Evolutionary conservation across 2,329 filamentous ascomycete genomes (phyloP), one percentile per base, ranked within the genome.

Genomic region (Lecanicillium sp.): DNA sequence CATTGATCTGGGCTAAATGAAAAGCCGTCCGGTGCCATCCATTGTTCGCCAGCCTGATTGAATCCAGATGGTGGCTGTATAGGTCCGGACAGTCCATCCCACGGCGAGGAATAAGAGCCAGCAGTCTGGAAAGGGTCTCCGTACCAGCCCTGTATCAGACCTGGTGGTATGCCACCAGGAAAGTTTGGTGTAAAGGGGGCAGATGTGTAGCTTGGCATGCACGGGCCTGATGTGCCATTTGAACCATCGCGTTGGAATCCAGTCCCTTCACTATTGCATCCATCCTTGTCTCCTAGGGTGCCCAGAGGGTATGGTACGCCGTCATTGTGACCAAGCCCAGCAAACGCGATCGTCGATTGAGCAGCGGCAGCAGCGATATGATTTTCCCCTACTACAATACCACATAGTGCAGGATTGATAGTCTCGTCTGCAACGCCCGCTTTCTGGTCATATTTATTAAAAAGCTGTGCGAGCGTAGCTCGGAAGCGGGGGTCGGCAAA

Each of bases 381-480:
- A n/a, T 17, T 26, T 4, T 27, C 44, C 35, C 27, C 37, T n/a
- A 26, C 17, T 19, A 15, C 8, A 10, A 27, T 32, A 15, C 11
- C 26, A 11, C 32, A 37, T 11, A 43, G 40, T 5, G 20, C 9
- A n/a, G 40, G 40, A 23, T 38, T 40, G 19, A 33, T 37, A 24
- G 26, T 17, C 17, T 49, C 47, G n/a, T 30, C 26, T 23, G 19
- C 7, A 12, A 17, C 27, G 11, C 23, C 32, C 9, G 40, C 12
- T 33, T 96, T 86, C 54, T 76, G 83, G 45, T 77, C 83, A 63
- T 95, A 96, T 64, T 95, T 96, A 52, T 85, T 79, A 62, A 95
- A 95, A 48, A 97, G 95, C 48, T 79, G 73, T 61, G 95, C 90
- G 62, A 95, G 93, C 5, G 82, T 82, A n/a, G 81, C 83, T 63